Evolutionary conservation across 495 filamentous ascomycete genomes (phyloP).

Genomic region (Aspergillus nidulans): DNA sequence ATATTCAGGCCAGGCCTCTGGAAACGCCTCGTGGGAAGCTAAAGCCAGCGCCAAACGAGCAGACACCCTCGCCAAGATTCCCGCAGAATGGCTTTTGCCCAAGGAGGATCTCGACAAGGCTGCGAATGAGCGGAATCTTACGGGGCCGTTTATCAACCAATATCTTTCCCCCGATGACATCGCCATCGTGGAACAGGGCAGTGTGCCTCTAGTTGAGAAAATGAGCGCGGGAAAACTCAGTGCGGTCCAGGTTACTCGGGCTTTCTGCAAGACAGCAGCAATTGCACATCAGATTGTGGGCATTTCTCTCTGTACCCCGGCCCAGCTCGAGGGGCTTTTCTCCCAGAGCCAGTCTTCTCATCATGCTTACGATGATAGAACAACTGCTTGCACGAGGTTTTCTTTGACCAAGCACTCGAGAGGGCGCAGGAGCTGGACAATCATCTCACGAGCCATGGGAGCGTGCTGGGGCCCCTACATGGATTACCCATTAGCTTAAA

Average conservation of each 20-base stretch:
- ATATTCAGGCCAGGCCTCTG: too few relatives aligned
- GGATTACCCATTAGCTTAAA: slow-evolving; percentile 50
- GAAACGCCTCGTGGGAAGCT: too few relatives aligned
- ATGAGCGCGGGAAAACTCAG: neutral
- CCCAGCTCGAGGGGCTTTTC: neutral
- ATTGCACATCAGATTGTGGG: neutral
- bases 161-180: neutral
- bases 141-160: neutral
- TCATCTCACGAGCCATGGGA: slow-evolving; percentile 24
- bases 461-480: slow-evolving; percentile 54
- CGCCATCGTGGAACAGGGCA: neutral
- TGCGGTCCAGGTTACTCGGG: neutral
- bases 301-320: neutral
- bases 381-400: slow-evolving; percentile 38
- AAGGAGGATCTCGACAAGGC: neutral
- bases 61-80: neutral
- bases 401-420: slow-evolving; percentile 32
- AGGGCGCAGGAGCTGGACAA: slow-evolving; percentile 42
- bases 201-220: neutral
- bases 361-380: slow-evolving; percentile 13
- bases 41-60: too few relatives aligned
- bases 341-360: too few relatives aligned
- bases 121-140: neutral
- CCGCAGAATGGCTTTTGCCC: neutral
- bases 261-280: neutral